These are phyloP conservation scores for Globisporangium paddicum DNA, from an alignment of 352 stramenopile genomes.

Conservation along the genomic window DNA sequence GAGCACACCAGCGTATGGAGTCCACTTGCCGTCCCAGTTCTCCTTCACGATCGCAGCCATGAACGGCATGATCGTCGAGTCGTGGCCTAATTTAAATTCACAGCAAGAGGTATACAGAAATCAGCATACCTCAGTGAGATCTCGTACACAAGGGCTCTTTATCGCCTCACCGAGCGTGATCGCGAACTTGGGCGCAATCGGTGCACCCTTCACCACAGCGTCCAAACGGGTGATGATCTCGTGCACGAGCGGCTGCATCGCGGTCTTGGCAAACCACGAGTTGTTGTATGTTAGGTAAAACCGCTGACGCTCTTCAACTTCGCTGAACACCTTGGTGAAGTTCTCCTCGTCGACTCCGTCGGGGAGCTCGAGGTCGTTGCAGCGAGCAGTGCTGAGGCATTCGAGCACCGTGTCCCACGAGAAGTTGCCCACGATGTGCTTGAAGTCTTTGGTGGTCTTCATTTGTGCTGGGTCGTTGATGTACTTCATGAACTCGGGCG, in stretches of 20 bases:
- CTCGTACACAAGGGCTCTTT: neutral
- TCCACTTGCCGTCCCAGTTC: conserved; percentile 83
- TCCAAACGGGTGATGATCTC: conserved; percentile 71
- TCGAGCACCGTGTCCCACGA: conserved; percentile 77
- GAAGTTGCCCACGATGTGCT: conserved; percentile 68
- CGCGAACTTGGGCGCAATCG: conserved; percentile 48
- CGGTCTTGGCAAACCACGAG: conserved; percentile 77
- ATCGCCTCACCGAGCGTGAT: conserved; percentile 65
- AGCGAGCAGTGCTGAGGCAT: conserved; percentile 76
- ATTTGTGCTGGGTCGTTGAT: conserved; percentile 36
- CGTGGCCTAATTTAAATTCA: conserved; percentile 37
- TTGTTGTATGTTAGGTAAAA: conserved; percentile 74
- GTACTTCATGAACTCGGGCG: conserved; percentile 50
- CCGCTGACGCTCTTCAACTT: conserved; percentile 62
- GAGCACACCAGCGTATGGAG: conserved; percentile 76
- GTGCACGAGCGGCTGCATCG: conserved; percentile 77
- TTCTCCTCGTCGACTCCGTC: conserved; percentile 57
- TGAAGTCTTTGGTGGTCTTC: conserved; percentile 53
- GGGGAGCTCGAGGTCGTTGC: conserved; percentile 69
- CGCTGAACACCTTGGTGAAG: conserved; percentile 73
- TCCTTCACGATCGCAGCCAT: conserved; percentile 60
- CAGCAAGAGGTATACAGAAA: neutral
- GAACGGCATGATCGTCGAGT: conserved; percentile 87
- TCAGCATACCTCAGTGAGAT: neutral
- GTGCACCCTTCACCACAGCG: conserved; percentile 28